Evolutionary conservation across 2,329 filamentous ascomycete species (phyloP).

Genomic region (Colletotrichum sp.): DNA sequence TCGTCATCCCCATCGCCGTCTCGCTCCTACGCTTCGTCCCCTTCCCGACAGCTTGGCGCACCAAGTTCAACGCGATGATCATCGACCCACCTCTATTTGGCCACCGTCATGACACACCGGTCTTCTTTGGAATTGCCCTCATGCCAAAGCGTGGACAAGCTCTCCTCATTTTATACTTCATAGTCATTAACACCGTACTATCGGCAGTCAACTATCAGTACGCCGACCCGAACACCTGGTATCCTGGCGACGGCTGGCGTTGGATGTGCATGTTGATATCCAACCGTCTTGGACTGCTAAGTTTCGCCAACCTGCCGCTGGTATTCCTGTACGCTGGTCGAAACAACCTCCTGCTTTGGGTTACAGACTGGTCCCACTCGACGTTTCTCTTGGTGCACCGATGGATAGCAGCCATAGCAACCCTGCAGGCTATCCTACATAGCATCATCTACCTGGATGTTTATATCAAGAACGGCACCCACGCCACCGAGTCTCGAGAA

Average conservation of each 20-base stretch:
- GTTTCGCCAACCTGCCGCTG: conserved; percentile 35
- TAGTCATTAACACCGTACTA: conserved; percentile 41
- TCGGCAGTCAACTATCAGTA: conserved; percentile 31
- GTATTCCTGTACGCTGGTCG: conserved; percentile 37
- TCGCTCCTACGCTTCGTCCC: conserved; percentile 35
- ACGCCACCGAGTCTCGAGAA: neutral
- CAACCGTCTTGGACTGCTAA: conserved; percentile 35
- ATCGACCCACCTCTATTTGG: conserved; percentile 32
- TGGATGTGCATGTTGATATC: conserved; percentile 38
- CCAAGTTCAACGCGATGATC: conserved; percentile 29
- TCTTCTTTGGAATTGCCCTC: conserved; percentile 24
- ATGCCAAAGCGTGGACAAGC: conserved; percentile 46
- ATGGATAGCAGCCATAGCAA: conserved; percentile 33
- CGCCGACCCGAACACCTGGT: conserved; percentile 27
- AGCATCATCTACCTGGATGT: conserved; percentile 30
- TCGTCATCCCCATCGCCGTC: conserved; percentile 29
- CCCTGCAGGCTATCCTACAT: conserved; percentile 32
- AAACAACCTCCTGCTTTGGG: conserved; percentile 38
- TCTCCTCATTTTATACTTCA: conserved; percentile 45
- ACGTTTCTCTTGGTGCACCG: conserved; percentile 42
- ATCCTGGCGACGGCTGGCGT: neutral
- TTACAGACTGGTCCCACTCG: conserved; percentile 40
- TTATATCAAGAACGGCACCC: neutral
- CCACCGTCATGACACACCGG: conserved; percentile 25
- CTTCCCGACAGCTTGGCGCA: neutral